Conservation (phyloP, 2,329 filamentous ascomycete genomes). For the Botrytis deweyae region DNA sequence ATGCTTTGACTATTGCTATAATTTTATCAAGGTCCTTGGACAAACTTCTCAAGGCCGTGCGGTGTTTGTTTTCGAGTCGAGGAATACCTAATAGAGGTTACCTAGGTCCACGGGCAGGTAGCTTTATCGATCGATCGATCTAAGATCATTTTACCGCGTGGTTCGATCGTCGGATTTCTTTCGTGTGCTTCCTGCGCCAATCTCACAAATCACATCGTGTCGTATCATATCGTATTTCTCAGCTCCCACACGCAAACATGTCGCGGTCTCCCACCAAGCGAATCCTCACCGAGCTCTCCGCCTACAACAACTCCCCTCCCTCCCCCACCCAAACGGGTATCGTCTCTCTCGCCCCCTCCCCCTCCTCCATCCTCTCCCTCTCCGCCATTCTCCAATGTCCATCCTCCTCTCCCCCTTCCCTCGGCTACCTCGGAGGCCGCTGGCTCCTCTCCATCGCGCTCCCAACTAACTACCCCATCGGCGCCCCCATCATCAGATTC, state of each 20-base stretch:
- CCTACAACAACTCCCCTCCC: constrained; percentile 41
- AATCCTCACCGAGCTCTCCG: constrained; percentile 57
- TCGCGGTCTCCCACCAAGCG: constrained; percentile 50
- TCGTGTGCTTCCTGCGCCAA: neutral
- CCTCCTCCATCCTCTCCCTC: constrained; percentile 55
- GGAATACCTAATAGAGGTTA: neutral
- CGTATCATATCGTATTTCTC: neutral
- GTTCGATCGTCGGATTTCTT: neutral
- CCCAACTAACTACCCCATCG: constrained; percentile 74
- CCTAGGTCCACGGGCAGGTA: neutral
- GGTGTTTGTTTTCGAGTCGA: neutral
- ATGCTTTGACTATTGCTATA: neutral
- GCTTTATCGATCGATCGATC: neutral
- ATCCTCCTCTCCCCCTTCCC: constrained; percentile 60
- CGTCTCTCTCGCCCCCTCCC: constrained; percentile 54
- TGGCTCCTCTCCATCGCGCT: constrained; percentile 81
- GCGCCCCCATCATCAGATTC: constrained; percentile 77
- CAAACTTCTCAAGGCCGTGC: neutral
- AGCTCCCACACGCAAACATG: constrained; percentile 18
- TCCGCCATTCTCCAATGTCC: constrained; percentile 49
- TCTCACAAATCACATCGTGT: neutral
- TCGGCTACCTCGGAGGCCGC: constrained; percentile 55
- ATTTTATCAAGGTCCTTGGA: neutral
- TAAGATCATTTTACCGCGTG: no score
- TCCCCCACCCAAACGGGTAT: constrained; percentile 54